Percentiles rank a stretch among this genome's conserved stretches.
These are phyloP conservation scores for Trichoderma sp. DNA, from an alignment of 2,329 filamentous ascomycete species.

Conservation along the genomic window DNA sequence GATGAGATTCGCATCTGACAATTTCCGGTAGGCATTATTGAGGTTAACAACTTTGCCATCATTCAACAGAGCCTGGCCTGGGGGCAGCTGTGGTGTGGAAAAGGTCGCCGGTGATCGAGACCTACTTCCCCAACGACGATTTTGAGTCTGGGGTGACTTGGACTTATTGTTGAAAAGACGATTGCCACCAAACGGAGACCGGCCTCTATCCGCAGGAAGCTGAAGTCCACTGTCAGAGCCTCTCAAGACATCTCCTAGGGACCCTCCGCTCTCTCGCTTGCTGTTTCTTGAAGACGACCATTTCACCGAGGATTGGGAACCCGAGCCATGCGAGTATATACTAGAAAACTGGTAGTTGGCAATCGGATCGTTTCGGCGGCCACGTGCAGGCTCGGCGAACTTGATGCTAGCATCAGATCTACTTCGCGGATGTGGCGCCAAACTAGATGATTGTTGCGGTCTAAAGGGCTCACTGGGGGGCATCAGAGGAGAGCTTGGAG, in stretches of 20 bases:
- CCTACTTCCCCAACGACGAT: conserved; percentile 40
- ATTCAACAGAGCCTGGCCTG: conserved; percentile 49
- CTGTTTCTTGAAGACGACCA: conserved; percentile 41
- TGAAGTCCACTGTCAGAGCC: conserved; percentile 39
- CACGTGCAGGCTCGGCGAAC: conserved; percentile 38
- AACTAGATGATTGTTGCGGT: conserved; percentile 23
- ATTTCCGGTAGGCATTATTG: conserved; percentile 64
- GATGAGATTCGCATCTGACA: conserved; percentile 69
- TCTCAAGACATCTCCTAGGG: conserved; percentile 52
- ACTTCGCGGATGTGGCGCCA: conserved; percentile 44
- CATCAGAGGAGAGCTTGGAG: conserved; percentile 33
- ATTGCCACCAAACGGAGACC: conserved; percentile 40
- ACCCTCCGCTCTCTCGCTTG: conserved; percentile 32
- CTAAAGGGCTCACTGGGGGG: conserved; percentile 24
- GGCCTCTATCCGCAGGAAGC: conserved; percentile 45
- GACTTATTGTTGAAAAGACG: conserved; percentile 40
- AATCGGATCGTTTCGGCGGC: conserved; percentile 41
- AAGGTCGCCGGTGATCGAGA: conserved; percentile 39
- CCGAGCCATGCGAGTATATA: conserved; percentile 53
- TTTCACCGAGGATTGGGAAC: conserved; percentile 48
- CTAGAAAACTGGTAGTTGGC: conserved; percentile 61
- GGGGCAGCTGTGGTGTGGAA: conserved; percentile 27
- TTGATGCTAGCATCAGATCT: conserved; percentile 53
- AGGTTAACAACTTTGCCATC: conserved; percentile 64
- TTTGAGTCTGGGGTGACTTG: conserved; percentile 52